Percentiles rank a stretch among this genome's conserved stretches.
Evolutionary conservation across 441 rosid genomes (phyloP).

Genomic region (Croton setiger): DNA sequence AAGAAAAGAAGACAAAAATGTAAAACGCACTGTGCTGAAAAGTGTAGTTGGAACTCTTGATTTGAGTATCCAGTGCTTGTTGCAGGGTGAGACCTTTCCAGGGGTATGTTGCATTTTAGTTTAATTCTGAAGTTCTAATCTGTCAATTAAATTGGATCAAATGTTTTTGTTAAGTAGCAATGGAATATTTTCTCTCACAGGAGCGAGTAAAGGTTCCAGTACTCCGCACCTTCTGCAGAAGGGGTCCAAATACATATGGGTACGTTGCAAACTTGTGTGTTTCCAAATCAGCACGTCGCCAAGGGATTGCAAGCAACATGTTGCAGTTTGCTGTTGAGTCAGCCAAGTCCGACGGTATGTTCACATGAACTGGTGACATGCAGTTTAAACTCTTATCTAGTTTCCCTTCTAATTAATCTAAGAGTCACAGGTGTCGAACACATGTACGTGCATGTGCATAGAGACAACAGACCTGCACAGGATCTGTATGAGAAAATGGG

Average conservation of each 20-base stretch:
- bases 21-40: slow-evolving; percentile 61
- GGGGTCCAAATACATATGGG: slow-evolving; percentile 51
- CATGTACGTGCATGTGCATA: slow-evolving; percentile 69
- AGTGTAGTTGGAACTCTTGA: slow-evolving; percentile 92
- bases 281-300: slow-evolving; percentile 76
- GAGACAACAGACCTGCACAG: slow-evolving; percentile 58
- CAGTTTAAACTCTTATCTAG: not conserved
- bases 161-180: slow-evolving; percentile 14
- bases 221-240: slow-evolving; percentile 44
- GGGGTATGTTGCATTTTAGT: slow-evolving; percentile 43
- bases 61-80: slow-evolving; percentile 55
- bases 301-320: slow-evolving; percentile 80
- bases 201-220: slow-evolving; percentile 54
- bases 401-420: slow-evolving; percentile 17
- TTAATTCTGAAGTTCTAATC: slow-evolving; percentile 14
- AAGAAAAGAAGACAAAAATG: slow-evolving; percentile 51
- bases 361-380: slow-evolving; percentile 10
- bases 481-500: slow-evolving; percentile 60
- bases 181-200: slow-evolving; percentile 33
- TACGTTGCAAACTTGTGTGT: slow-evolving; percentile 75
- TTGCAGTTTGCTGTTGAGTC: slow-evolving; percentile 55
- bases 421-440: slow-evolving; percentile 51
- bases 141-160: not conserved
- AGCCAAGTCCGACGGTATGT: slow-evolving; percentile 59
- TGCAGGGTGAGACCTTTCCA: slow-evolving; percentile 80